Base-by-base conservation (phyloP, 176 grass and related monocot genomes). In the Oryza officinalis region DNA sequence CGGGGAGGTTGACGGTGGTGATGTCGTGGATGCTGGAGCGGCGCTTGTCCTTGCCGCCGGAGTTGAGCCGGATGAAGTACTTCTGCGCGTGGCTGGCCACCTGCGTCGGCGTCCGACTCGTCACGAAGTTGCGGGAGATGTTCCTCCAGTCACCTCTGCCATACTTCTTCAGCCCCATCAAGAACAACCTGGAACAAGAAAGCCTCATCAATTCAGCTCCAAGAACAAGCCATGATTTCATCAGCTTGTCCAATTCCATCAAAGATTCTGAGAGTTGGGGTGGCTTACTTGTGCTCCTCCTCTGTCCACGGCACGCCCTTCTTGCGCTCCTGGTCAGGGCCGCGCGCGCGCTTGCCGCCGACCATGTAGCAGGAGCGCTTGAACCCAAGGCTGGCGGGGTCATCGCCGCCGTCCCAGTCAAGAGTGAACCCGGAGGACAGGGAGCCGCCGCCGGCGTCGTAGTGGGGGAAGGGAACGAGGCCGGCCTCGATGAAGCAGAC, bases 1-100 rank as follows among this genome's bases (percentile, higher is more conserved):
- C 91, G 11, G 88, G 91, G 30, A 99, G 83, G 86, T 96, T 99
- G 83, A 90, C 88, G 26, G 97, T 99, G 40, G 97, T 99, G 89
- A 99, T 99, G 79, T 99, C 97, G 85, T 99, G 97, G 80, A 99
- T 99, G 91, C 97, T 99, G 72, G 97, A 96, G 28, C 97, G 91
- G 66, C 97, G 90, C 89, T 99, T 99, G 85, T 99, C 97, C 81
- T 96, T 99, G 57, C 93, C 93, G 30, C 97, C 89, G 45, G 97
- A 99, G 78, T 92, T 96, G 65, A 94, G 97, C 11, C 97, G 87
- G 81, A 99, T 94, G 91, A 94, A 99, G 88, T 99, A 99, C 86
- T 99, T 99, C 81, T 99, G 97, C 14, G 97, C 97, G 85, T 99
- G 97, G 88, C 97, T 99, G 27, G 97, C 93, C 5, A 99, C 97